A percentile compares a stretch with the other conserved stretches of the same genome.
Evolutionary conservation across 768 basidiomycete genomes (phyloP).

Genomic region (Pulveroboletus frians): DNA sequence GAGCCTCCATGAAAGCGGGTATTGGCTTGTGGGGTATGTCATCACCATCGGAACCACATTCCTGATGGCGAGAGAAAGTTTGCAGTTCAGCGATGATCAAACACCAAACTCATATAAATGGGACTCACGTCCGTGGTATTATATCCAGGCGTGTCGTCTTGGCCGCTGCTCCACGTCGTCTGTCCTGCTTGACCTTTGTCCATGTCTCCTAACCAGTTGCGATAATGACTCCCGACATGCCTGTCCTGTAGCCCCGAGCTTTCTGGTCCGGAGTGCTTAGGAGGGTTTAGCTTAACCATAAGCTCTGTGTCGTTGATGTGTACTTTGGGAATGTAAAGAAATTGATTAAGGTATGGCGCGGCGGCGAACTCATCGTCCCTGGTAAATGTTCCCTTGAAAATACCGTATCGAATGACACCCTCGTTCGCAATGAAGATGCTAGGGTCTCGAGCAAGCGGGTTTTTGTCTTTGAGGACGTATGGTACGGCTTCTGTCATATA

Average conservation of each 20-base stretch:
- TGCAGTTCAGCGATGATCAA: not conserved
- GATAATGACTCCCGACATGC: slow-evolving; percentile 46
- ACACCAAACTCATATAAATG: not conserved
- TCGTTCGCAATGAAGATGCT: slow-evolving; percentile 64
- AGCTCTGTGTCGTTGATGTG: slow-evolving; percentile 44
- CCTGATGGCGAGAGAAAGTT: too few species aligned
- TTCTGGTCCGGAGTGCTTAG: slow-evolving; percentile 17
- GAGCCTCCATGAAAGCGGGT: slow-evolving; percentile 52
- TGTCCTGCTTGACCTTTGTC: slow-evolving; percentile 27
- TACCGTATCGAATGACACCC: slow-evolving; percentile 59
- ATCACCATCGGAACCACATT: slow-evolving; percentile 42
- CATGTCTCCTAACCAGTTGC: slow-evolving; percentile 58
- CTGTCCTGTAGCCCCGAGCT: slow-evolving; percentile 35
- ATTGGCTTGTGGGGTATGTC: slow-evolving; percentile 54
- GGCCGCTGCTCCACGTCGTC: slow-evolving; percentile 19
- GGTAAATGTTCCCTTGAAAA: slow-evolving; percentile 67
- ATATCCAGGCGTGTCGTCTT: slow-evolving; percentile 66
- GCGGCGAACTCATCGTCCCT: slow-evolving; percentile 77
- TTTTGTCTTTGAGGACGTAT: slow-evolving; percentile 54
- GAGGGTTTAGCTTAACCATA: slow-evolving; percentile 41
- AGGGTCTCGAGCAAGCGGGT: slow-evolving; percentile 53
- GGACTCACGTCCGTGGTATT: slow-evolving; percentile 61
- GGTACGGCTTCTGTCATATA: slow-evolving; percentile 54
- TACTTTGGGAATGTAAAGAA: slow-evolving; percentile 58
- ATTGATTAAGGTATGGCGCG: slow-evolving; percentile 62